Base-by-base conservation (phyloP, 202 grass and related monocot genomes). In the Setaria viridis region DNA sequence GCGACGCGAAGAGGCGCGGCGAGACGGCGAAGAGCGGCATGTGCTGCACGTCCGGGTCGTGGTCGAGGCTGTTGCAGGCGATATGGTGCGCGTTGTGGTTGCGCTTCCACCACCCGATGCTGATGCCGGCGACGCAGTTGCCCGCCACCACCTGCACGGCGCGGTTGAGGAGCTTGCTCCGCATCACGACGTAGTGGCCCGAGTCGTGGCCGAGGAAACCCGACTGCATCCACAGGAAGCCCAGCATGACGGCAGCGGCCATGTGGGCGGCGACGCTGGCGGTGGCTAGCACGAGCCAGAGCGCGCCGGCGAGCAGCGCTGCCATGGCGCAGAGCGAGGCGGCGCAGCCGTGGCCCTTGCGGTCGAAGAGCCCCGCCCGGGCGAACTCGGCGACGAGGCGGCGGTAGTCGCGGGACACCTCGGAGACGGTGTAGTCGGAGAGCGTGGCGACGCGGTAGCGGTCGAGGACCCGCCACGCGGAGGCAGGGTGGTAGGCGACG, bases 201-300 rank as follows among this genome's bases (percentile, higher is more conserved):
- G 92, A 94, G 69, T 97, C 94, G n/a, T 97, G 94, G 32, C 94
- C 94, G 6, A 97, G 78, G 90, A 90, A 97, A 4, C 94, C 91
- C 0, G 91, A 92, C 72, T 92, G 89, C 80, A 95, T 93, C 91
- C 94, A 95, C 25, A 84, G 68, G 62, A 84, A 80, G 13, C 94
- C 94, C 19, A 77, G 54, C 62, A 93, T 93, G 32, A 91, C 37
- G 11, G 55, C 74, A 29, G 5, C 78, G 60, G 35, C 91, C 91
- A 91, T 57, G 72, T 93, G 93, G 2, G 85, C 78, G 11, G 77
- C 77, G 41, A 90, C 19, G 62, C 73, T 59, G 21, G 79, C 11
- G 25, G 74, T 72, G 48, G 85, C 54, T 45, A 93, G 62, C 5
- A 91, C 74, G 37, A 72, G 70, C 32, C 73, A 84, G 13, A 89